A percentile compares a stretch with the other conserved stretches of the same genome.
Evolutionary conservation across 2,329 filamentous ascomycete species (phyloP).

Genomic region (Gyromitra esculenta): DNA sequence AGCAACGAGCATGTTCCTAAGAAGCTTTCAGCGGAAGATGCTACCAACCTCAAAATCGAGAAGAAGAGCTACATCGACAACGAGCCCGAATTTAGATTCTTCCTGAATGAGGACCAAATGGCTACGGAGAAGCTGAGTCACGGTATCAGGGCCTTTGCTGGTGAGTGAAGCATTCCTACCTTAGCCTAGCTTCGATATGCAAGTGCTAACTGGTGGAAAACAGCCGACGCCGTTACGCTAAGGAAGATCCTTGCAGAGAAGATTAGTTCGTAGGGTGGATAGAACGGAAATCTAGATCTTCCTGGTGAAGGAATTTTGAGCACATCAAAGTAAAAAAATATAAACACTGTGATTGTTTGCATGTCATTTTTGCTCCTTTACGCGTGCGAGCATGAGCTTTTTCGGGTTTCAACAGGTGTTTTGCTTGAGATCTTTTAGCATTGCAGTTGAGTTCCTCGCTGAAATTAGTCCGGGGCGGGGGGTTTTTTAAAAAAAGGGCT

Average conservation of each 20-base stretch:
- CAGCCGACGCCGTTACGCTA: slow-evolving; percentile 87
- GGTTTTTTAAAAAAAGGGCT: background rate
- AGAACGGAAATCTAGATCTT: slow-evolving; percentile 26
- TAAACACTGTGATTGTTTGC: slow-evolving; percentile 27
- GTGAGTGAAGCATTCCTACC: slow-evolving; percentile 31
- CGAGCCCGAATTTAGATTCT: slow-evolving; percentile 93
- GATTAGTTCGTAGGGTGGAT: slow-evolving; percentile 65
- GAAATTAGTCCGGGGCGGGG: background rate
- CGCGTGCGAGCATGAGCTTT: background rate
- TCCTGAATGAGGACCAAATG: slow-evolving; percentile 99
- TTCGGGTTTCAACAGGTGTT: background rate
- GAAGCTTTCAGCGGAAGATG: slow-evolving; percentile 83
- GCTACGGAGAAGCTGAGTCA: slow-evolving; percentile 98
- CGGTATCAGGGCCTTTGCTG: slow-evolving; percentile 98
- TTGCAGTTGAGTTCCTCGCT: background rate
- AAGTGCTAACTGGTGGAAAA: slow-evolving; percentile 20
- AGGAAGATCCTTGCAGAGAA: slow-evolving; percentile 92
- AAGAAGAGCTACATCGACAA: slow-evolving; percentile 91
- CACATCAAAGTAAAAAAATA: slow-evolving; percentile 31
- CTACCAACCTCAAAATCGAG: slow-evolving; percentile 73
- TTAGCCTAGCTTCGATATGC: background rate
- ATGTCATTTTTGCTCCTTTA: slow-evolving; percentile 16
- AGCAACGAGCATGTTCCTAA: slow-evolving; percentile 81
- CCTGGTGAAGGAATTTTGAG: slow-evolving; percentile 28
- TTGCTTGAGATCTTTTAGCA: background rate